These are phyloP conservation scores for Singerocomus rubriflavus DNA, from an alignment of 1,284 basidiomycete species.

Conservation along the genomic window DNA sequence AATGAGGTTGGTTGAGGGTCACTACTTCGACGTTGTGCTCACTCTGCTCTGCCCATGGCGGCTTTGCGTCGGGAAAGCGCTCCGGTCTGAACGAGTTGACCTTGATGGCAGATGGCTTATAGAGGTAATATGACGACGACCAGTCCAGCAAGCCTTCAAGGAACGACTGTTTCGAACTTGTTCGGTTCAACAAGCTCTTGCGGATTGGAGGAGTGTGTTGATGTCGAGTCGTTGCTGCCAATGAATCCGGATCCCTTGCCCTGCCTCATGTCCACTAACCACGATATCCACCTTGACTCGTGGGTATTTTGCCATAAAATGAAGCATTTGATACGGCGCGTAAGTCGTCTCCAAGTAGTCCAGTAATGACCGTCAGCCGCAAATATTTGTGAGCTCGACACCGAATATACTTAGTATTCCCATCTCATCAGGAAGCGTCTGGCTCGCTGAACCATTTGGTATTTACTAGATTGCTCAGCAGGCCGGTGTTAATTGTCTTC, in stretches of 20 bases:
- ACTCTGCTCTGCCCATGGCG: conserved; percentile 15
- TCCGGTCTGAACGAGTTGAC: neutral
- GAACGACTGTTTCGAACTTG: neutral
- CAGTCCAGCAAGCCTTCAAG: neutral
- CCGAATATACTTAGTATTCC: no score
- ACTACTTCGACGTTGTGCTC: conserved; percentile 9
- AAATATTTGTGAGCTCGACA: neutral
- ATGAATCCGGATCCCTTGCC: conserved; percentile 4
- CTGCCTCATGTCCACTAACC: conserved; percentile 20
- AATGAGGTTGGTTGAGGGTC: conserved; percentile 7
- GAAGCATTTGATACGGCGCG: neutral
- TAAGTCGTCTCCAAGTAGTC: neutral
- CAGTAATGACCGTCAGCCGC: no score
- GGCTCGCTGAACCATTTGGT: neutral
- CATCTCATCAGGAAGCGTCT: no score
- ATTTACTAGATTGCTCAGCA: no score
- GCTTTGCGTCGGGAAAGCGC: neutral
- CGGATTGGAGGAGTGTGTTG: neutral
- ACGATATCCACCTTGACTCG: conserved; percentile 17
- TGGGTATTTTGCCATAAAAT: neutral
- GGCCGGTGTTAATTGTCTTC: no score
- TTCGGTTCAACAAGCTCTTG: neutral
- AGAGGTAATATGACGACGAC: neutral
- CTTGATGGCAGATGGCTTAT: conserved; percentile 6
- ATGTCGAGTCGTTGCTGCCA: neutral